Conservation (phyloP, 148 eudicot species). For the Camellia lanceoleosa region DNA sequence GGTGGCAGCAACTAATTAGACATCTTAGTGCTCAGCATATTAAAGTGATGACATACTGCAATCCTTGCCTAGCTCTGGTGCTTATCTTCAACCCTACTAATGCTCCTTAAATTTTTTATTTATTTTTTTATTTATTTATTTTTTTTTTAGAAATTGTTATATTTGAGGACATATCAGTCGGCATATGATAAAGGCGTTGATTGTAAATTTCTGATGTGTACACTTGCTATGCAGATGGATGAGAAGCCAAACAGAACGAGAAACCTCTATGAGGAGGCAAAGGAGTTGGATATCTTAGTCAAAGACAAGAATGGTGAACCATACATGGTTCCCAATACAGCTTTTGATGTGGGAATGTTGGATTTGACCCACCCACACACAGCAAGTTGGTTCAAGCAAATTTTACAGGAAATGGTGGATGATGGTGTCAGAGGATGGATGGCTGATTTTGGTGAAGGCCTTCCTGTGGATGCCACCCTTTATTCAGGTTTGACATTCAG, state of each 20-base stretch:
- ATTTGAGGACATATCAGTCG: background rate
- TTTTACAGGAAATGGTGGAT: conserved; percentile 79
- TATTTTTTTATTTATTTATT: too few species aligned
- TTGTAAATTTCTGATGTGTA: background rate
- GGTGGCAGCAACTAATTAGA: conserved; percentile 71
- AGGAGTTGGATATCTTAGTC: conserved; percentile 73
- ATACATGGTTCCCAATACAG: conserved; percentile 98
- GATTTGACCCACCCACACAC: conserved; percentile 88
- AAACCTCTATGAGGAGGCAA: conserved; percentile 83
- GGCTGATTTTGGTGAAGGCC: conserved; percentile 99
- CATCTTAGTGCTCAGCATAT: conserved; percentile 56
- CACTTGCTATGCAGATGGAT: conserved; percentile 50
- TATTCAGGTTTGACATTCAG: conserved; percentile 61
- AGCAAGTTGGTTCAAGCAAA: conserved; percentile 76
- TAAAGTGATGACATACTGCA: conserved; percentile 97
- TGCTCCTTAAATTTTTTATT: background rate
- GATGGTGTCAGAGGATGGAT: conserved; percentile 98
- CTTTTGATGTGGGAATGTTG: conserved; percentile 98
- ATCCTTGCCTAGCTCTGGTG: conserved; percentile 96
- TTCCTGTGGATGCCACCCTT: conserved; percentile 84
- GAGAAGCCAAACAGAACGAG: conserved; percentile 62
- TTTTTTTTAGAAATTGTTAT: background rate
- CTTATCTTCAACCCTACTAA: background rate
- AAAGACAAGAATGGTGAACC: conserved; percentile 70
- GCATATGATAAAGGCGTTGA: background rate